phyloP scores from a whole-genome alignment of 352 stramenopile species.

The Pythium dissotocum region DNA sequence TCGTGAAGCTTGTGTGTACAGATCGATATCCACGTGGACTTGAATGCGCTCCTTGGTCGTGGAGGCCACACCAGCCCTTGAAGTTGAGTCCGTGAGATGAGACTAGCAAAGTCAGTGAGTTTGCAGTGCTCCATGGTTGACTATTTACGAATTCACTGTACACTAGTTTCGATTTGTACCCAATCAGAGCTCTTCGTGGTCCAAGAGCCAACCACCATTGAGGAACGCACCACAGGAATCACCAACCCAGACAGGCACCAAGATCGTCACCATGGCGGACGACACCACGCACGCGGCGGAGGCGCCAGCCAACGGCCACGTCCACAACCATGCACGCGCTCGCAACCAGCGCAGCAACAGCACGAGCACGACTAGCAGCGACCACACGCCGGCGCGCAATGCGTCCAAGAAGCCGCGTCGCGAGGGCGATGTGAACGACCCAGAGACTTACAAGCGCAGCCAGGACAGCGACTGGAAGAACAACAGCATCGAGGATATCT shows the following conservation, averaged over 20 bases:
- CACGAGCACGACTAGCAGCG: slow-evolving; percentile 6
- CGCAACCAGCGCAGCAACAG: background rate
- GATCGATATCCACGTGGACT: too few relatives aligned
- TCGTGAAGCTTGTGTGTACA: too few relatives aligned
- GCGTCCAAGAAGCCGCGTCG: slow-evolving; percentile 31
- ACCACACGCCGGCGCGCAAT: slow-evolving; percentile 4
- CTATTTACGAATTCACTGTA: background rate
- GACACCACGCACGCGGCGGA: background rate
- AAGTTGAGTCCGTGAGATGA: too few relatives aligned
- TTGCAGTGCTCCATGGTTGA: background rate
- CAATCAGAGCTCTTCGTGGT: slow-evolving; percentile 4
- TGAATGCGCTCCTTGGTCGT: too few relatives aligned
- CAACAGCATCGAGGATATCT: slow-evolving; percentile 87
- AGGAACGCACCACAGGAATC: background rate
- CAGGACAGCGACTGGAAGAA: slow-evolving; percentile 80
- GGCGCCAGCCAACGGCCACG: background rate
- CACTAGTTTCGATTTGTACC: background rate
- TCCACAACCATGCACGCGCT: background rate
- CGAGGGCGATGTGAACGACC: slow-evolving; percentile 70
- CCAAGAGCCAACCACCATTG: background rate
- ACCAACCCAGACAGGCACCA: background rate
- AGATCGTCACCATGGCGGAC: slow-evolving; percentile 2
- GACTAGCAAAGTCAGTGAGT: background rate
- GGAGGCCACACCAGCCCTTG: too few relatives aligned
- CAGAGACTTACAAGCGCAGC: slow-evolving; percentile 86